These are phyloP conservation scores for Zymoseptoria passerinii DNA, from an alignment of 2,329 filamentous ascomycete genomes.

Conservation along the genomic window DNA sequence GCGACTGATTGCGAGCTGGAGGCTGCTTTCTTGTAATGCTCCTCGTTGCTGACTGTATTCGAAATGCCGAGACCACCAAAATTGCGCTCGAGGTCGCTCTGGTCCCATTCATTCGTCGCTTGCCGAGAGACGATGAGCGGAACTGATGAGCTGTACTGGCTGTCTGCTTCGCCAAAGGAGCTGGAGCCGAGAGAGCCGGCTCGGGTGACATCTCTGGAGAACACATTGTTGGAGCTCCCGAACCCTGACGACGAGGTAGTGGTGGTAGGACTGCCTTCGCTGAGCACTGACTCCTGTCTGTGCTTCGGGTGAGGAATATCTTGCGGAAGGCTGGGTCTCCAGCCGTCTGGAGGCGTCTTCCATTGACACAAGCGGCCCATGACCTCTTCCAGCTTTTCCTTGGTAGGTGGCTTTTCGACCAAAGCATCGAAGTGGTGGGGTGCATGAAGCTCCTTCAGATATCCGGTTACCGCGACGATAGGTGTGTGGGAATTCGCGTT, in stretches of 20 bases:
- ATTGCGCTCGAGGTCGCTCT: conserved; percentile 42
- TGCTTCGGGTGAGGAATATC: conserved; percentile 50
- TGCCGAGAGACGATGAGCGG: conserved; percentile 63
- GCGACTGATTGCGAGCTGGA: conserved; percentile 38
- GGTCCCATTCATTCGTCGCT: conserved; percentile 65
- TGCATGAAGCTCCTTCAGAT: conserved; percentile 92
- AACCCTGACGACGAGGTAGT: conserved; percentile 66
- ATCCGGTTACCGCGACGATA: conserved; percentile 92
- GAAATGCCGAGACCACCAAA: conserved; percentile 64
- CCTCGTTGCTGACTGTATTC: conserved; percentile 13
- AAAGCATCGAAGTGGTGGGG: conserved; percentile 93
- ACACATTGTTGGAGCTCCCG: conserved; percentile 43
- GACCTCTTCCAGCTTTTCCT: conserved; percentile 81
- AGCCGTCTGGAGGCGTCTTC: conserved; percentile 66
- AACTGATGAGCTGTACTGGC: conserved; percentile 58
- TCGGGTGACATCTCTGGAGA: conserved; percentile 10
- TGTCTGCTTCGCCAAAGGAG: conserved; percentile 79
- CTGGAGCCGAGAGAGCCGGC: conserved; percentile 73
- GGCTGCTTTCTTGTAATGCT: conserved; percentile 10
- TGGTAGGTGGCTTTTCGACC: conserved; percentile 93
- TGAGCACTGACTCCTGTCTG: conserved; percentile 53
- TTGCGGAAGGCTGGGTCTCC: conserved; percentile 34
- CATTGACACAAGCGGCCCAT: conserved; percentile 84
- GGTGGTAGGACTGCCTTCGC: conserved; percentile 74
- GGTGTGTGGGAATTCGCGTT: conserved; percentile 91